These are phyloP conservation scores for Xerocomus tenax DNA, from an alignment of 1,284 basidiomycete species.

Conservation along the genomic window DNA sequence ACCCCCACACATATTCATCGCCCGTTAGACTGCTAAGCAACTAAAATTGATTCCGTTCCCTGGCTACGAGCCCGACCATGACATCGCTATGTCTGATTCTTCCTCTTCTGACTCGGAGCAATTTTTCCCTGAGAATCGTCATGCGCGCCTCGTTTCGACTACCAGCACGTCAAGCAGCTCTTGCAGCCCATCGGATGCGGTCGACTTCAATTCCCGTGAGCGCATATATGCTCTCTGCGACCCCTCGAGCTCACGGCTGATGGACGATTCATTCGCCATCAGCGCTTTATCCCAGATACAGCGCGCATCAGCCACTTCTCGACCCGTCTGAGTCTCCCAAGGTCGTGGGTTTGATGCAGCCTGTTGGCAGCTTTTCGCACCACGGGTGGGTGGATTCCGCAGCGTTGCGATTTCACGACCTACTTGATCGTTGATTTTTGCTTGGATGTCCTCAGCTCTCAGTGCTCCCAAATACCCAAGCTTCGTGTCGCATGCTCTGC, in stretches of 20 bases:
- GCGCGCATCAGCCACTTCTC: conserved; percentile 50
- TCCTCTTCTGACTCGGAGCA: conserved; percentile 47
- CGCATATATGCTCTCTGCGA: conserved; percentile 3
- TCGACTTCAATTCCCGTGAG: conserved; percentile 34
- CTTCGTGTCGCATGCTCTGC: conserved; percentile 58
- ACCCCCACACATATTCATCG: conserved; percentile 19
- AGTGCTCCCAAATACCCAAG: conserved; percentile 72
- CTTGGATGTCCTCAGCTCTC: conserved; percentile 36
- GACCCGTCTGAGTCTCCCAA: conserved; percentile 37
- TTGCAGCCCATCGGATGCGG: conserved; percentile 35
- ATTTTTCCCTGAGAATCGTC: conserved; percentile 44
- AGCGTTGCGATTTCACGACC: conserved; percentile 12
- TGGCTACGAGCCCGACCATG: conserved; percentile 49
- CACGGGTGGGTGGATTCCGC: conserved; percentile 53
- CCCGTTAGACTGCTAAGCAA: conserved; percentile 51
- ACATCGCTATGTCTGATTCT: conserved; percentile 59
- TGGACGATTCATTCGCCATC: not conserved
- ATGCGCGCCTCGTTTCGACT: conserved; percentile 58
- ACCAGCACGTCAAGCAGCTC: conserved; percentile 48
- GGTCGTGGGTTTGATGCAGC: conserved; percentile 59
- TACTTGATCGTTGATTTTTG: conserved; percentile 6
- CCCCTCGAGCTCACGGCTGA: not conserved
- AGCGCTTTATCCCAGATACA: conserved; percentile 58
- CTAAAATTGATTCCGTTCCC: conserved; percentile 67
- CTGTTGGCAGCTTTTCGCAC: conserved; percentile 52